These are phyloP conservation scores for Pulicaria dysenterica DNA, from an alignment of 129 eudicot species.

Conservation along the genomic window DNA sequence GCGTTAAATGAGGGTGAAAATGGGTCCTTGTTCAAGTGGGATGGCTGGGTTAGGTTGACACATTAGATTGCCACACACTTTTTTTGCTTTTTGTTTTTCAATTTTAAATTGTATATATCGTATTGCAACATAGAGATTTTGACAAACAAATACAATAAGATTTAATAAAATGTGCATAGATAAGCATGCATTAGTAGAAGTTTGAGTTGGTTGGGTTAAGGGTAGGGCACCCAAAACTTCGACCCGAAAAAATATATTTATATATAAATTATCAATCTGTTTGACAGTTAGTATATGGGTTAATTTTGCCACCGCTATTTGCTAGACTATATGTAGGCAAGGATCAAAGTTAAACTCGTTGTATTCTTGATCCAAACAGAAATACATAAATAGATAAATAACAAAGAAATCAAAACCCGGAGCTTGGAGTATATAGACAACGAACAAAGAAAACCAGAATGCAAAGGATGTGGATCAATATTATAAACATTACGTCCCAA, in stretches of 20 bases:
- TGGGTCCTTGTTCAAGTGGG: not conserved
- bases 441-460: constrained; percentile 4
- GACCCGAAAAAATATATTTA: not conserved
- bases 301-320: not conserved
- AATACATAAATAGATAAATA: constrained; percentile 8
- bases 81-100: no score
- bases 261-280: not conserved
- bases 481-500: not conserved
- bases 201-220: not conserved
- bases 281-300: constrained; percentile 2
- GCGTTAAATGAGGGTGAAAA: no score
- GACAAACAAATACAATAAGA: constrained; percentile 14
- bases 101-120: no score
- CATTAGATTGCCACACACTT: no score
- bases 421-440: not conserved
- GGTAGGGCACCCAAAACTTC: not conserved
- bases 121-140: not conserved
- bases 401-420: not conserved
- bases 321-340: not conserved
- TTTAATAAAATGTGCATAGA: not conserved
- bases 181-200: not conserved
- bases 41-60: constrained; percentile 3
- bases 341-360: constrained; percentile 8
- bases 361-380: not conserved
- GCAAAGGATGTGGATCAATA: not conserved